phyloP scores from a whole-genome alignment of 2,329 filamentous ascomycete species.

The Pestalotiopsis sp. region DNA sequence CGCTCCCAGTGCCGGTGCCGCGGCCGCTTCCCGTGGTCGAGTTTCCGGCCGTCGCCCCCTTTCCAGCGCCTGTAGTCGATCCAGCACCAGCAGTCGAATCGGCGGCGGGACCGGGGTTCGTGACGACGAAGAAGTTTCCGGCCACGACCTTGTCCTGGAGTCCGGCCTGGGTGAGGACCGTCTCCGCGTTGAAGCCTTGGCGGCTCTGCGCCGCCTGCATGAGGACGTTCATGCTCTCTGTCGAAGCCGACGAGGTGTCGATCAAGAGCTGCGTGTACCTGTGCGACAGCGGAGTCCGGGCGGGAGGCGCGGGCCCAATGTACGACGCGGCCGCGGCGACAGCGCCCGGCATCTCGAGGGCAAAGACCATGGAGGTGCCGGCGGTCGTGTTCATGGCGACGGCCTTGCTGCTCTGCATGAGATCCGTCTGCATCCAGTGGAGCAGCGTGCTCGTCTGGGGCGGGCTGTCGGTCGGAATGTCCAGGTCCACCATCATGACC shows the following conservation, averaged over 20 bases:
- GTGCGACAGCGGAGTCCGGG: conserved; percentile 30
- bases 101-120: conserved; percentile 28
- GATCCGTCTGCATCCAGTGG: conserved; percentile 46
- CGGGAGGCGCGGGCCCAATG: conserved; percentile 29
- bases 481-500: conserved; percentile 47
- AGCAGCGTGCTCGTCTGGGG: conserved; percentile 40
- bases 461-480: conserved; percentile 46
- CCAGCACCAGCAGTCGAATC: conserved; percentile 2
- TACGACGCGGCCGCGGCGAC: conserved; percentile 27
- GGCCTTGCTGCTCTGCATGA: conserved; percentile 29
- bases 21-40: background rate
- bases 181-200: conserved; percentile 26
- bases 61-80: background rate
- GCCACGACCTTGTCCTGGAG: conserved; percentile 34
- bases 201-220: conserved; percentile 27
- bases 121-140: conserved; percentile 36
- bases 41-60: background rate
- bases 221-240: conserved; percentile 24
- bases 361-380: conserved; percentile 22
- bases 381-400: conserved; percentile 30
- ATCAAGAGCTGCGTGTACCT: conserved; percentile 33
- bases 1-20: background rate
- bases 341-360: conserved; percentile 23
- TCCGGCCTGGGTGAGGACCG: conserved; percentile 28
- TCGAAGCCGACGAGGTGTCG: conserved; percentile 29